Percentiles rank a stretch among this genome's conserved stretches.
Conservation (phyloP, 1,139 yeast species). For the Geotrichum macrosporum region DNA sequence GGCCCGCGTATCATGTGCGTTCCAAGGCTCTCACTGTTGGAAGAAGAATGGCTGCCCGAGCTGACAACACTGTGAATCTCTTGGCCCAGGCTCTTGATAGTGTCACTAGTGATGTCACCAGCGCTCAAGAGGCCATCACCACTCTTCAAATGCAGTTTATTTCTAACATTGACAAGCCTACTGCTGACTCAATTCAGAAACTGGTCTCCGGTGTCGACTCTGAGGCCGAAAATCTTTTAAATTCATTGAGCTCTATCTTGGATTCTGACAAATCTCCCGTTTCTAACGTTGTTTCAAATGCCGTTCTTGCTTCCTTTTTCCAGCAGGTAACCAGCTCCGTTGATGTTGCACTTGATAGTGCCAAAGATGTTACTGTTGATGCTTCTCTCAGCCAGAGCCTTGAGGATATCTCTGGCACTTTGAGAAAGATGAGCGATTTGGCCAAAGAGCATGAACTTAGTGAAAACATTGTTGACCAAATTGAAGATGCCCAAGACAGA, state of each 20-base stretch:
- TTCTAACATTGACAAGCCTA: slow-evolving; percentile 24
- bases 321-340: slow-evolving; percentile 37
- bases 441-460: slow-evolving; percentile 11
- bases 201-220: slow-evolving; percentile 35
- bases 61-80: slow-evolving; percentile 5
- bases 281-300: slow-evolving; percentile 29
- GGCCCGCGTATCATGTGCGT: slow-evolving; percentile 1
- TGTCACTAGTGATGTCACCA: slow-evolving; percentile 12
- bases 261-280: slow-evolving; percentile 31
- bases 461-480: slow-evolving; percentile 9
- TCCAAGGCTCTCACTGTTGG: slow-evolving; percentile 10
- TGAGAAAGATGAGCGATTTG: slow-evolving; percentile 13
- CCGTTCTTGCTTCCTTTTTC: slow-evolving; percentile 33
- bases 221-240: slow-evolving; percentile 34
- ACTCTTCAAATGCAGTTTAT: slow-evolving; percentile 9
- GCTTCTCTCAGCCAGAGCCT: slow-evolving; percentile 22
- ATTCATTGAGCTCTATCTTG: slow-evolving; percentile 27
- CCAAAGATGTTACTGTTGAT: slow-evolving; percentile 28
- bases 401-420: slow-evolving; percentile 14
- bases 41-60: slow-evolving; percentile 16
- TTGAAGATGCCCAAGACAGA: slow-evolving; percentile 12
- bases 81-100: slow-evolving; percentile 5
- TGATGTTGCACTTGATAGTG: slow-evolving; percentile 33
- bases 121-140: slow-evolving; percentile 12
- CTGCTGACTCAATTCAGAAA: slow-evolving; percentile 27